phyloP scores from a whole-genome alignment of 2,329 filamentous ascomycete genomes.

The Fusarium siculi region DNA sequence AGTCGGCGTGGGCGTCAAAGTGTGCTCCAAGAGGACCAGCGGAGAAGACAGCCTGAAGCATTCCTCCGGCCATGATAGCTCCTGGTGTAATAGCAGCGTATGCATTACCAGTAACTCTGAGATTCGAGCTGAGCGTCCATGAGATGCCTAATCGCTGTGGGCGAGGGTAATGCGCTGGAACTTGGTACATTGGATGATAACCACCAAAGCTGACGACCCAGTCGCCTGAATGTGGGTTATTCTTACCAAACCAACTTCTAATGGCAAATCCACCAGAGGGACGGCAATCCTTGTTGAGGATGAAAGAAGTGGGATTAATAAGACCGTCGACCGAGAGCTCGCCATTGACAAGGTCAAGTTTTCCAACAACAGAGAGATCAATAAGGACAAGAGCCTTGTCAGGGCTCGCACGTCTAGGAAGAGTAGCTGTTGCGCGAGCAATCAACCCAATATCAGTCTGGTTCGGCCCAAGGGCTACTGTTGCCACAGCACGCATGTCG shows the following conservation, averaged over 20 bases:
- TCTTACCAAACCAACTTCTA: neutral
- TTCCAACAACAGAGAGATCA: neutral
- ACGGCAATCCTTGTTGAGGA: neutral
- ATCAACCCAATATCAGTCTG: neutral
- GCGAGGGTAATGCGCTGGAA: neutral
- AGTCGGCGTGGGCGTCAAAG: neutral
- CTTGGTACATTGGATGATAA: neutral
- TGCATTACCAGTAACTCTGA: neutral
- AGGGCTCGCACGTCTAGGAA: neutral
- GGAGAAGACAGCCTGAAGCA: neutral
- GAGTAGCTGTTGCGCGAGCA: neutral
- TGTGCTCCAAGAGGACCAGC: neutral
- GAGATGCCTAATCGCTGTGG: neutral
- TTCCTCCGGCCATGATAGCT: neutral
- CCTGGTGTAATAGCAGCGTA: neutral
- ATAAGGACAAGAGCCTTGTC: neutral
- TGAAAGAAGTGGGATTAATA: neutral
- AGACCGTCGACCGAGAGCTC: neutral
- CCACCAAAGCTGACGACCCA: neutral
- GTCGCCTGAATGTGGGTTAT: neutral
- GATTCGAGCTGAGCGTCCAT: neutral
- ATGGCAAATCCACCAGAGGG: accelerated
- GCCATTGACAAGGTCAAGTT: neutral
- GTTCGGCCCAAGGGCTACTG: accelerated
- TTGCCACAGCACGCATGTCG: neutral